These are phyloP conservation scores for Eucalyptus lansdowneana DNA, from an alignment of 345 rosid species.

Conservation along the genomic window DNA sequence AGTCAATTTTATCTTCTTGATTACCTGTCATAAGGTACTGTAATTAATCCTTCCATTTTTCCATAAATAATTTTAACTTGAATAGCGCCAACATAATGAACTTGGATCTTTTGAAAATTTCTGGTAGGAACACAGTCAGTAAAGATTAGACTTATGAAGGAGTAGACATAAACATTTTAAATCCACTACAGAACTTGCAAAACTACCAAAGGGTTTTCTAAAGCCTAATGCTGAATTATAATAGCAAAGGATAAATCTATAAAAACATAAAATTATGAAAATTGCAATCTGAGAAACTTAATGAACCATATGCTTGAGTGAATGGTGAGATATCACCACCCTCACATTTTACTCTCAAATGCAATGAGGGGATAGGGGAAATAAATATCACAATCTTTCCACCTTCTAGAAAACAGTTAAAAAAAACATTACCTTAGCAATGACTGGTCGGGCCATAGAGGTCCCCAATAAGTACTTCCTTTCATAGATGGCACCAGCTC, in stretches of 20 bases:
- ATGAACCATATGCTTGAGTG: background rate
- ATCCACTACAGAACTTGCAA: background rate
- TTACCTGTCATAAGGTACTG: background rate
- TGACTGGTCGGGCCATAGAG: conserved; percentile 98
- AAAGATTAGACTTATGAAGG: background rate
- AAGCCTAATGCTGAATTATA: background rate
- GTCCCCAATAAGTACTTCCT: conserved; percentile 93
- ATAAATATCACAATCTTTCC: background rate
- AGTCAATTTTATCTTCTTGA: background rate
- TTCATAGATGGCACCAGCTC: conserved; percentile 93
- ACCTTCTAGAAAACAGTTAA: background rate
- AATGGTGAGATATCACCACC: background rate
- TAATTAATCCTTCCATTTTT: background rate
- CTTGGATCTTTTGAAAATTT: background rate
- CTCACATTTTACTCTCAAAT: background rate
- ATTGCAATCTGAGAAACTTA: background rate
- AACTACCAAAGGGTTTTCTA: background rate
- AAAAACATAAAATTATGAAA: background rate
- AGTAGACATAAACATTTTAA: background rate
- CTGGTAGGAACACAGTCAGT: background rate
- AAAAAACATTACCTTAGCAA: conserved; percentile 58
- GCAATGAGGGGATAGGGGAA: background rate
- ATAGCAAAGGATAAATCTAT: background rate
- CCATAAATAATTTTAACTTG: background rate
- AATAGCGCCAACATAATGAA: background rate